phyloP scores from a whole-genome alignment of 257 asterid genomes.

The Solanum rostratum region DNA sequence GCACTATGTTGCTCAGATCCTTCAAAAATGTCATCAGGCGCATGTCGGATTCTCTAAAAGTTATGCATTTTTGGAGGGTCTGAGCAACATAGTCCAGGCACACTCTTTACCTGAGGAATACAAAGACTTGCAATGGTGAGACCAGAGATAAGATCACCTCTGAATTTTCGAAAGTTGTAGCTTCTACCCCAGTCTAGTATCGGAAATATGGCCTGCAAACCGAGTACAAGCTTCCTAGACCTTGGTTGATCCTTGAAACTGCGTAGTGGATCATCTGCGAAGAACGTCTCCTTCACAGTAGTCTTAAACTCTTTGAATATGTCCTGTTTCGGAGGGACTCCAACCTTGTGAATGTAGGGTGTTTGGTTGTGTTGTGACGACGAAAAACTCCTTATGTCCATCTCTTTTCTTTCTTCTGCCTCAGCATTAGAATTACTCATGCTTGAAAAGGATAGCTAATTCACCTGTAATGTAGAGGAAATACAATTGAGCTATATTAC shows the following conservation, averaged over 20 bases:
- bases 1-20: neutral
- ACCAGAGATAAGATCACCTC: slow-evolving; percentile 63
- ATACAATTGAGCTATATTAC: neutral
- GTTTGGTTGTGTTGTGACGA: slow-evolving; percentile 14
- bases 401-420: slow-evolving; percentile 21
- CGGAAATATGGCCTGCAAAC: slow-evolving; percentile 30
- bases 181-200: slow-evolving; percentile 67
- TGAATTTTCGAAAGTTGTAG: slow-evolving; percentile 36
- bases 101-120: slow-evolving; percentile 59
- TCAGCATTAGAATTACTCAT: slow-evolving; percentile 21
- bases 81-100: neutral
- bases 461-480: slow-evolving; percentile 2
- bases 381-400: slow-evolving; percentile 22
- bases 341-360: slow-evolving; percentile 13
- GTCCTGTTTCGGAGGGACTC: slow-evolving; percentile 1
- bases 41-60: neutral
- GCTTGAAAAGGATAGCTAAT: neutral
- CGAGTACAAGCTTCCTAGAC: slow-evolving; percentile 13
- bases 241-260: slow-evolving; percentile 7
- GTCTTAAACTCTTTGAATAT: neutral
- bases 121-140: slow-evolving; percentile 87
- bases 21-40: neutral
- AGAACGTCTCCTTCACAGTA: slow-evolving; percentile 13
- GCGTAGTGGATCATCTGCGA: slow-evolving; percentile 14
- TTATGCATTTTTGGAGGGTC: neutral